Base-by-base conservation (phyloP, 176 grass and related monocot species). In the Paspalum vaginatum region DNA sequence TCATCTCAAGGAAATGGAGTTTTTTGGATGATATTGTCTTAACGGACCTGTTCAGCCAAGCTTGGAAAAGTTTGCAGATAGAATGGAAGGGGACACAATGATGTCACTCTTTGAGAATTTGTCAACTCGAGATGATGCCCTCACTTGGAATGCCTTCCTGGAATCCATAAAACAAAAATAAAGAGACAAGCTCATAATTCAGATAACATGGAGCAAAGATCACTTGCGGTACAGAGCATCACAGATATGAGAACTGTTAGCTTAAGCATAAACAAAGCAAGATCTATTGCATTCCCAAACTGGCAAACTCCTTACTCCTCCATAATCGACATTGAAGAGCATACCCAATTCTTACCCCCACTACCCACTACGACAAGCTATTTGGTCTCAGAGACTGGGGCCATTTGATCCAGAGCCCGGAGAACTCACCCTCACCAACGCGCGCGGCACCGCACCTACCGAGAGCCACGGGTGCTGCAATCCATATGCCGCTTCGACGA, bases 41-140 rank as follows among this genome's bases (percentile, higher is more conserved):
- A 82, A 76, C 53, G 2, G 44, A 99, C 96, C 92, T 99, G 93
- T 43, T 95, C 93, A 17, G n/a, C 96, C 96, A 46, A 99, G 91
- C 84, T 89, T 95, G 62, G 96, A 45, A 57, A 95, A 99, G 75
- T 95, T 99, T 72, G 96, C 96, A 61, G 96, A 99, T 16, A 99
- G 93, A 80, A 99, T 95, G 58, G 96, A 99, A 39, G 96, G 96
- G 55, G 96, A 99, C 45, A 99, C 96, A 12, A 99, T 95, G 71
- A 99, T 99, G 84, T 99, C 90, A 32, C 32, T 99, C 84, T 99
- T 99, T 16, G 92, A 99, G 71, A 77, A 99, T 54, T 86, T 93
- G 81, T 99, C 96, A 11, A 99, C 96, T 65, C 96, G 86, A 55
- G 89, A 40, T 20, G 96, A 83, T 15, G 96, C 96, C 50, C 72